phyloP scores from a whole-genome alignment of 768 basidiomycete genomes.

The Kwoniella heveanensis region DNA sequence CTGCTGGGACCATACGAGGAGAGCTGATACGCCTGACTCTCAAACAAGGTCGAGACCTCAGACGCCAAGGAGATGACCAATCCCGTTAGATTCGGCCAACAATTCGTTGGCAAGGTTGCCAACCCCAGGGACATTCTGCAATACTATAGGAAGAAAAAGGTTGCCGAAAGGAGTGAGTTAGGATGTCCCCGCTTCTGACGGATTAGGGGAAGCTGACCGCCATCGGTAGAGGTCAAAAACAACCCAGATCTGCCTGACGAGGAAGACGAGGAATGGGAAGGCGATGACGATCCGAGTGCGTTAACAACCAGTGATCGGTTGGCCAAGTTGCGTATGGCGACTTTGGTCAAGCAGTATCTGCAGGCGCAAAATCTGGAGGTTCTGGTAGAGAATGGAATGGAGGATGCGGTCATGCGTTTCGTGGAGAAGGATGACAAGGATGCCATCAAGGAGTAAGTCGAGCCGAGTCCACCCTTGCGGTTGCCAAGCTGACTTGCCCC shows the following conservation, averaged over 20 bases:
- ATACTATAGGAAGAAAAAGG: conserved; percentile 80
- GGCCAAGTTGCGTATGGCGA: conserved; percentile 78
- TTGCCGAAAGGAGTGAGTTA: conserved; percentile 55
- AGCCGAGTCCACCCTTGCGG: not conserved
- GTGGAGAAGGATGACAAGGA: conserved; percentile 97
- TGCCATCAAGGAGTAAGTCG: conserved; percentile 79
- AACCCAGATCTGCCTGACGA: conserved; percentile 78
- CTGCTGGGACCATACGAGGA: too few species aligned
- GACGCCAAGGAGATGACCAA: conserved; percentile 89
- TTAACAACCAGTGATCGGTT: conserved; percentile 56
- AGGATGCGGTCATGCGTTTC: conserved; percentile 89
- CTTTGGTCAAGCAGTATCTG: conserved; percentile 87
- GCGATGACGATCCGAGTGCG: conserved; percentile 62
- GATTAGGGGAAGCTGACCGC: not conserved
- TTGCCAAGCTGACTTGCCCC: conserved; percentile 1
- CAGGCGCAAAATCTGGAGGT: conserved; percentile 90
- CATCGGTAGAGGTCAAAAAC: conserved; percentile 61
- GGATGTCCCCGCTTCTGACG: not conserved
- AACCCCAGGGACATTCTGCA: conserved; percentile 92
- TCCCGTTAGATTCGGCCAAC: conserved; percentile 93
- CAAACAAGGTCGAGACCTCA: conserved; percentile 83
- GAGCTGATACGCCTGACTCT: conserved; percentile 10
- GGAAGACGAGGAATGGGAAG: conserved; percentile 68
- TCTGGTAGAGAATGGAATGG: conserved; percentile 85
- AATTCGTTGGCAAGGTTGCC: conserved; percentile 85